phyloP scores from a whole-genome alignment of 768 basidiomycete genomes.

The Boletus pseudo-olivaceus region DNA sequence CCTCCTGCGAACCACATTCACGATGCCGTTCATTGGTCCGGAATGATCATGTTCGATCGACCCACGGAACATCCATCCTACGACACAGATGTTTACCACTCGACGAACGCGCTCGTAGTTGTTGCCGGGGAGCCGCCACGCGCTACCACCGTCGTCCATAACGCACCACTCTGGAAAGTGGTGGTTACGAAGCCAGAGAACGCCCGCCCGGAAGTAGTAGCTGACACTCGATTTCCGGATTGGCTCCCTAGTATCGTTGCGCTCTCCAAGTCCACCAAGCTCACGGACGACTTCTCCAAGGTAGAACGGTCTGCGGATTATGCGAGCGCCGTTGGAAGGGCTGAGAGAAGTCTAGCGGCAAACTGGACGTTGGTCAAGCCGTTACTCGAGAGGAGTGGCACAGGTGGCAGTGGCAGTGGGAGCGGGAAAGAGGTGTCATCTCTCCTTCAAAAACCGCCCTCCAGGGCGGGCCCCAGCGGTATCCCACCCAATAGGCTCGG shows the following conservation, averaged over 20 bases:
- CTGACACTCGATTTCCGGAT: no score
- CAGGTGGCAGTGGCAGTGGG: neutral
- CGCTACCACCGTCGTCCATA: neutral
- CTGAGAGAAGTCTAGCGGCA: constrained; percentile 1
- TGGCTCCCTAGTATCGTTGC: neutral
- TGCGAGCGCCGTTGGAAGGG: neutral
- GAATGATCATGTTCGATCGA: constrained; percentile 4
- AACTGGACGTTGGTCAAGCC: neutral
- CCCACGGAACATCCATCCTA: constrained; percentile 13
- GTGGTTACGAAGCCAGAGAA: neutral
- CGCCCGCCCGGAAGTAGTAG: neutral
- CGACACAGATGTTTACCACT: constrained; percentile 1
- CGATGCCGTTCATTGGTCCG: constrained; percentile 4
- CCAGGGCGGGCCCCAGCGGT: neutral
- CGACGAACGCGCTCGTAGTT: neutral
- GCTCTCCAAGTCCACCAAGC: neutral
- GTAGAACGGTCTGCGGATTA: constrained; percentile 1
- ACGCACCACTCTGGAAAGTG: constrained; percentile 7
- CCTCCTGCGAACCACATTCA: neutral
- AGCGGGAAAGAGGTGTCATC: neutral
- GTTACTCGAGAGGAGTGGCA: neutral
- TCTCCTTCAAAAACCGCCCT: neutral
- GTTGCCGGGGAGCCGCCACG: neutral
- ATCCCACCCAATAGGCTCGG: constrained; percentile 8
- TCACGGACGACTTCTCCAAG: constrained; percentile 4